Evolutionary conservation across 495 filamentous ascomycete species (phyloP), one percentile per base, ranked within the genome.

Genomic region (Cercophora newfieldiana): DNA sequence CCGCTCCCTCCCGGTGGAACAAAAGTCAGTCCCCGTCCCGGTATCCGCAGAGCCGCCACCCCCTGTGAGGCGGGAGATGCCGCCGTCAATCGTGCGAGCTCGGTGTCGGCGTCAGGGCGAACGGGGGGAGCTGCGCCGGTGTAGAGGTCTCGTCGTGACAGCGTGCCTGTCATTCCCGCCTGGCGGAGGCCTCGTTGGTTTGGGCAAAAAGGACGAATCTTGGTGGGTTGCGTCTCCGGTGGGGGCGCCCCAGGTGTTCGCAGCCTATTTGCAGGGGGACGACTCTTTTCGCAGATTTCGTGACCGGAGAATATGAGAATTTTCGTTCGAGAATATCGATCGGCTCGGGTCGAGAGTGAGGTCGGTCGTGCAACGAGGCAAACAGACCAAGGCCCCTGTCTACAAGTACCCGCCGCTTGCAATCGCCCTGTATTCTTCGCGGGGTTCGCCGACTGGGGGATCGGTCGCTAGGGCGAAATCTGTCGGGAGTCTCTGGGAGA

Each of bases 151-250:
- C 44, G 48, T 31, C 33, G 58, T 61, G 22, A 55, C 30, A 55
- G 25, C 44, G 56, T 30, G 55, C 47, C 51, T 28, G 49, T 60
- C 66, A 68, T 68, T 64, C 66, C 66, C 66, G 65, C 37, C 65
- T 10, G n/a, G 53, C 44, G 29, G n/a, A 37, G 47, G 21, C 6
- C 18, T 7, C 7, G 30, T 22, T 4, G 28, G 25, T 28, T 12
- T 10, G 26, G 55, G 12, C 0, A 14, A 26, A 51, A n/a, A 7
- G 56, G 29, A 12, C 28, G 56, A 12, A 29, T 47, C 57, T 29
- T 47, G 18, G 12, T 59, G 21, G 30, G 56, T 53, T 22, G 50
- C 10, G 19, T 53, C 6, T 53, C n/a, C 21, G 50, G 25, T 22
- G 50, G 21, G 48, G 50, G 50, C 50, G n/a, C 37, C 37, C 37